Evolutionary conservation across 169 alveolate genomes (phyloP).

Genomic region (Plasmodium gaboni): DNA sequence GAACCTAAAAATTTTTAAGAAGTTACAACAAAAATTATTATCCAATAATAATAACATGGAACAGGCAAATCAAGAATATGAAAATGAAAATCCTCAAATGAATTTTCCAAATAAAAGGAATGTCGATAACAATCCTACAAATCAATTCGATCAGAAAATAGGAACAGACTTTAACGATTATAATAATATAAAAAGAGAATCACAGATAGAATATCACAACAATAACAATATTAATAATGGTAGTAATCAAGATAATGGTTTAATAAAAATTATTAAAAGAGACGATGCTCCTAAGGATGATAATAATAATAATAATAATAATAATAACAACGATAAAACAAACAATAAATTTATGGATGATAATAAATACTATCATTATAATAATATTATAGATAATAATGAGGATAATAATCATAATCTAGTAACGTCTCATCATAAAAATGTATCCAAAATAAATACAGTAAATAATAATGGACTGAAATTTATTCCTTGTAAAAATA

Average conservation of each 20-base stretch:
- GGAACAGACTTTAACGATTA: too few relatives aligned
- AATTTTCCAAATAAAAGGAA: conserved; percentile 23
- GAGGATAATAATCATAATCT: conserved; percentile 10
- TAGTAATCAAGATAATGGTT: conserved; percentile 16
- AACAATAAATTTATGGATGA: conserved; percentile 25
- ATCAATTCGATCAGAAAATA: too few relatives aligned
- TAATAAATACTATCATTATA: conserved; percentile 8
- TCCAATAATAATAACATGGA: conserved; percentile 9
- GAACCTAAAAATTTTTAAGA: conserved; percentile 56
- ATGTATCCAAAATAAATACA: conserved; percentile 7
- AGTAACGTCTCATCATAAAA: conserved; percentile 20
- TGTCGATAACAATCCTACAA: neutral
- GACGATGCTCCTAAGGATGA: conserved; percentile 22
- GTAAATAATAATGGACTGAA: conserved; percentile 17
- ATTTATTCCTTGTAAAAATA: conserved; percentile 36
- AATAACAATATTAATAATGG: conserved; percentile 29
- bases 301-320: conserved; percentile 24
- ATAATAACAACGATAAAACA: conserved; percentile 19
- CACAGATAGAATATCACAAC: neutral
- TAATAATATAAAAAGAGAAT: too few relatives aligned
- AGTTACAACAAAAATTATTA: conserved; percentile 49
- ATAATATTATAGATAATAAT: conserved; percentile 12
- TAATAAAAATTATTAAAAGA: conserved; percentile 11
- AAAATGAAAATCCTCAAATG: conserved; percentile 1
- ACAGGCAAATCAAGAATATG: conserved; percentile 38